Conservation (phyloP, 805 yeast species). For the Helenozyma baotianmanensis region DNA sequence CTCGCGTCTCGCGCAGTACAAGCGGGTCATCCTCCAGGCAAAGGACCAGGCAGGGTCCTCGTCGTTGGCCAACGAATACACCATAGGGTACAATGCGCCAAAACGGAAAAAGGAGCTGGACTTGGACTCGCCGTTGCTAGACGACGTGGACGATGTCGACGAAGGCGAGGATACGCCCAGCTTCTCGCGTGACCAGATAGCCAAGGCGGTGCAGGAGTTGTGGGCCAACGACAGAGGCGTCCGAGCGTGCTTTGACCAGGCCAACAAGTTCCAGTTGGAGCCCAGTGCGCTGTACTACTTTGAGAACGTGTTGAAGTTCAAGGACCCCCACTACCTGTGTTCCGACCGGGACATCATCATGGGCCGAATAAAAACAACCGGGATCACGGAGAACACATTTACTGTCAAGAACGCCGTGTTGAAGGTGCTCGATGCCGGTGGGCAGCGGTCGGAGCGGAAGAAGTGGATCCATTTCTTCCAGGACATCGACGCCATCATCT, state of each 20-base stretch:
- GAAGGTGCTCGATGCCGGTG: slow-evolving; percentile 92
- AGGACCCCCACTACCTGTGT: slow-evolving; percentile 62
- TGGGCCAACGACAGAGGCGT: slow-evolving; percentile 76
- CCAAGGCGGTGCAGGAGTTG: slow-evolving; percentile 60
- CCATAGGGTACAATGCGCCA: slow-evolving; percentile 9
- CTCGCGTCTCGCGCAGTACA: slow-evolving; percentile 42
- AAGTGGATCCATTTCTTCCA: slow-evolving; percentile 96
- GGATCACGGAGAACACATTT: slow-evolving; percentile 84
- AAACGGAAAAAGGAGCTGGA: slow-evolving; percentile 1
- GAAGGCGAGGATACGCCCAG: background rate
- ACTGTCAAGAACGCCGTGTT: slow-evolving; percentile 58
- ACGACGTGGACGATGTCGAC: slow-evolving; percentile 3
- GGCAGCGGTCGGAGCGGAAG: slow-evolving; percentile 85
- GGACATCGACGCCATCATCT: slow-evolving; percentile 80
- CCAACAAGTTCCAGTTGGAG: slow-evolving; percentile 82
- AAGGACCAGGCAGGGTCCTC: slow-evolving; percentile 23
- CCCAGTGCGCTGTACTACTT: slow-evolving; percentile 80
- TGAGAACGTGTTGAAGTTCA: slow-evolving; percentile 62
- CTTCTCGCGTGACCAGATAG: slow-evolving; percentile 48
- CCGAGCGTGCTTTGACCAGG: slow-evolving; percentile 47
- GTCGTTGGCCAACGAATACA: slow-evolving; percentile 11
- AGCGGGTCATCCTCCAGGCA: slow-evolving; percentile 49
- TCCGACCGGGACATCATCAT: slow-evolving; percentile 78
- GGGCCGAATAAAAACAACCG: slow-evolving; percentile 93
- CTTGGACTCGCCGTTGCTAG: slow-evolving; percentile 4